phyloP scores from a whole-genome alignment of 2,329 filamentous ascomycete genomes.

The Clonostachys solani region DNA sequence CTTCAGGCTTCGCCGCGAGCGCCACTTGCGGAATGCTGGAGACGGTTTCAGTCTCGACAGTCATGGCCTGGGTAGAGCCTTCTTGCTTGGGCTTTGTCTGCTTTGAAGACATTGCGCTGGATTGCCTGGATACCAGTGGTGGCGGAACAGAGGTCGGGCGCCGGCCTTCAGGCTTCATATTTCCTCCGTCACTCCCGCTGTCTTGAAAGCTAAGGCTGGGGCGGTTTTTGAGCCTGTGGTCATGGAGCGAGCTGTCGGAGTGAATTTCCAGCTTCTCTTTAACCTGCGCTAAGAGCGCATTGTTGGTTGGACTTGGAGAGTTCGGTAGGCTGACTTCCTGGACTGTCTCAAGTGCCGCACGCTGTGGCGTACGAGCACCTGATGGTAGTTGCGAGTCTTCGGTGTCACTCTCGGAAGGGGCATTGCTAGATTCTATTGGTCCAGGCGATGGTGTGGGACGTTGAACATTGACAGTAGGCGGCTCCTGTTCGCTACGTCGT shows the following conservation, averaged over 20 bases:
- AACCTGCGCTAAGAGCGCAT: slow-evolving; percentile 42
- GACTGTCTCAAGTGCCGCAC: slow-evolving; percentile 78
- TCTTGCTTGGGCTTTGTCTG: slow-evolving; percentile 70
- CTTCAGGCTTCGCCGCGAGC: slow-evolving; percentile 62
- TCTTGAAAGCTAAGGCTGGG: slow-evolving; percentile 44
- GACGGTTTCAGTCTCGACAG: slow-evolving; percentile 95
- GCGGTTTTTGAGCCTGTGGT: slow-evolving; percentile 38
- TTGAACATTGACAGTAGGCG: slow-evolving; percentile 48
- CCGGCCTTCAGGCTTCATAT: slow-evolving; percentile 34
- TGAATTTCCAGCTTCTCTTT: slow-evolving; percentile 42
- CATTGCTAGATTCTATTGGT: slow-evolving; percentile 26
- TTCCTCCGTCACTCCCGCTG: slow-evolving; percentile 63
- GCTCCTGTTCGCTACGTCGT: slow-evolving; percentile 44
- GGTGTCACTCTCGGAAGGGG: slow-evolving; percentile 44
- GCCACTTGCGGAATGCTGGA: slow-evolving; percentile 83
- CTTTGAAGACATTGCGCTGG: slow-evolving; percentile 59
- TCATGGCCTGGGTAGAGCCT: slow-evolving; percentile 85
- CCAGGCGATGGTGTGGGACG: slow-evolving; percentile 42
- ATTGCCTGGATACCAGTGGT: slow-evolving; percentile 57
- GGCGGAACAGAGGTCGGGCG: slow-evolving; percentile 45
- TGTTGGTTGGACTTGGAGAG: slow-evolving; percentile 51
- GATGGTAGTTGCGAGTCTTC: slow-evolving; percentile 43
- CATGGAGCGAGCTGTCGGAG: slow-evolving; percentile 31
- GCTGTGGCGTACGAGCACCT: slow-evolving; percentile 55
- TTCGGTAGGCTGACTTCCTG: slow-evolving; percentile 81